Evolutionary conservation across 2,329 filamentous ascomycete species (phyloP).

Genomic region (Fusarium circinatum): DNA sequence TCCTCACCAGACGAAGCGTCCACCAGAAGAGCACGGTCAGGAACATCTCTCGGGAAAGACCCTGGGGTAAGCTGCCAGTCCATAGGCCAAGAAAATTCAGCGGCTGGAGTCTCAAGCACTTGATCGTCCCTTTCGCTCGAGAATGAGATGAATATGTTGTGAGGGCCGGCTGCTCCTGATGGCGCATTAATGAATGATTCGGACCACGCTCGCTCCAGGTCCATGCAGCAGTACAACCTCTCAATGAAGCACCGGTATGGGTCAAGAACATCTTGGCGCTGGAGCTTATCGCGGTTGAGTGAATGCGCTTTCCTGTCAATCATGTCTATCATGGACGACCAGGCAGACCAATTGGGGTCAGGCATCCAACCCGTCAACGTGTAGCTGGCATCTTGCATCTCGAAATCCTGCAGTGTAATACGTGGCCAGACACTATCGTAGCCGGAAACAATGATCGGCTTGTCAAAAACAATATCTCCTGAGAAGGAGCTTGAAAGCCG

Average conservation of each 20-base stretch:
- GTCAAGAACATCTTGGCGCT: constrained; percentile 1
- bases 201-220: constrained; percentile 58
- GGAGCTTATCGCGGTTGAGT: constrained; percentile 21
- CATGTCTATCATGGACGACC: constrained; percentile 44
- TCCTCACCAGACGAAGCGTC: constrained; percentile 33
- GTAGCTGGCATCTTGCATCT: constrained; percentile 52
- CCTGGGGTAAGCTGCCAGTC: constrained; percentile 40
- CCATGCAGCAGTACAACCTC: constrained; percentile 53
- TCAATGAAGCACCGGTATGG: constrained; percentile 38
- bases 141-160: constrained; percentile 49
- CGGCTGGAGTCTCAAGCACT: not conserved
- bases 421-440: constrained; percentile 48
- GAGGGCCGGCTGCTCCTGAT: constrained; percentile 43
- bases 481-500: not conserved
- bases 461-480: constrained; percentile 30
- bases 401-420: constrained; percentile 49
- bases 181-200: constrained; percentile 40
- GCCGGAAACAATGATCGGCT: constrained; percentile 40
- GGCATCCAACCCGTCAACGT: constrained; percentile 58
- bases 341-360: constrained; percentile 49
- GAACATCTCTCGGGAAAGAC: constrained; percentile 21
- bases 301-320: constrained; percentile 43
- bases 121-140: constrained; percentile 16
- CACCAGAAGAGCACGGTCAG: constrained; percentile 11
- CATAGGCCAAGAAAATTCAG: constrained; percentile 39